Evolutionary conservation across 78 protist genomes (phyloP), one percentile per base, ranked within the genome.

Genomic region (Dictyostelium citrinum): DNA sequence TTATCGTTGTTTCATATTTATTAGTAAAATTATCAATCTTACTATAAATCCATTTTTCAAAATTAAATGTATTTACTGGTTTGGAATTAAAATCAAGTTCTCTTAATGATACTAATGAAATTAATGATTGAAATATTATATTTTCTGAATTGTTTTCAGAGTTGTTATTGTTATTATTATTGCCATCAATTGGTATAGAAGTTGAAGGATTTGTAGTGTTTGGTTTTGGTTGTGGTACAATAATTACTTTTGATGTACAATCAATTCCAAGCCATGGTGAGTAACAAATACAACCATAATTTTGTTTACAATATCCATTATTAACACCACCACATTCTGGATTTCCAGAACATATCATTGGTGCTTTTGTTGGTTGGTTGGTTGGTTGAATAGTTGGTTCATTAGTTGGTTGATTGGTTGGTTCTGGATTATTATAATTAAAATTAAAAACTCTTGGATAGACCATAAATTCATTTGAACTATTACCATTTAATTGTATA

Each of bases 251-350:
- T 41, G 60, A 49, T 37, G n/a, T 41, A 43, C 81, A 81, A 49
- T 81, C 77, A 3, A 4, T 10, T 16, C 76, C 77, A 10, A 41
- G 0, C 67, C 60, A 81, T 27, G 77, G 76, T 20, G 43, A 31
- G 5, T 46, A 20, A 24, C 85, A 70, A 24, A 41, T 24, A 81
- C 85, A 81, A 6, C 84, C 75, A 31, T 81, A 33, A 12, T 24
- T 77, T 43, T 9, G 14, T 81, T 31, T 49, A 81, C 85, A 81
- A 31, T 49, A n/a, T 24, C 85, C 85, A n/a, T 81, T 22, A 20
- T 27, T 22, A 20, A n/a, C 22, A 7, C 70, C 70, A 81, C 77
- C 85, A 43, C 85, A 67, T 39, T 37, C 41, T 33, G 35, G 46
- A 11, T 70, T 70, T 29, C 46, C 35, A 5, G 77, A 29, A 70